Evolutionary conservation across 2,329 filamentous ascomycete genomes (phyloP).

Genomic region (Blastomyces percursus): DNA sequence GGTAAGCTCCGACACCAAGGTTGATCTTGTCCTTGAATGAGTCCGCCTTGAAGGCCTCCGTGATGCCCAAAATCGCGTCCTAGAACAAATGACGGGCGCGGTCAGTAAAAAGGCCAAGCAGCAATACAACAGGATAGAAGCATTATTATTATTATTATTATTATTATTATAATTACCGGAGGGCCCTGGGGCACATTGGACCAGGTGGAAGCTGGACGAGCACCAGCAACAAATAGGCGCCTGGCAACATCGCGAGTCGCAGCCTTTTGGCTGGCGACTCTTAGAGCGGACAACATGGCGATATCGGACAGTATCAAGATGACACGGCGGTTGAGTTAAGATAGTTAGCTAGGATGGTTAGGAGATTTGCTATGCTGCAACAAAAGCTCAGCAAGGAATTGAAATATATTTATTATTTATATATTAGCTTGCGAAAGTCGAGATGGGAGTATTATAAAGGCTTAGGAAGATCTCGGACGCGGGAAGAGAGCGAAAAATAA

Average conservation of each 20-base stretch:
- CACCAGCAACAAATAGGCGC: conserved; percentile 32
- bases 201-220: conserved; percentile 70
- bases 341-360: too few relatives aligned
- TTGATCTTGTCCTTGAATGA: conserved; percentile 94
- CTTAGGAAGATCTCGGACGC: too few relatives aligned
- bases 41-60: conserved; percentile 98
- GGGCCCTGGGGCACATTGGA: conserved; percentile 84
- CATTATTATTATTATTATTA: too few relatives aligned
- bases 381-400: too few relatives aligned
- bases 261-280: conserved; percentile 34
- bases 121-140: not conserved
- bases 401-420: too few relatives aligned
- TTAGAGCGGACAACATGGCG: conserved; percentile 38
- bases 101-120: too few relatives aligned
- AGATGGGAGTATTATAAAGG: too few relatives aligned
- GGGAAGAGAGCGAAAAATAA: too few relatives aligned
- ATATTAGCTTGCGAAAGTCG: too few relatives aligned
- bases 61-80: conserved; percentile 51
- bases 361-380: too few relatives aligned
- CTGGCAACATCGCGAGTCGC: conserved; percentile 30
- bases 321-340: not conserved
- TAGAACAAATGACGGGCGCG: conserved; percentile 6
- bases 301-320: not conserved
- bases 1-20: conserved; percentile 94
- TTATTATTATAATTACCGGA: too few relatives aligned